Evolutionary conservation across 2,329 filamentous ascomycete species (phyloP).

Genomic region (Aspergillus sclerotialis): DNA sequence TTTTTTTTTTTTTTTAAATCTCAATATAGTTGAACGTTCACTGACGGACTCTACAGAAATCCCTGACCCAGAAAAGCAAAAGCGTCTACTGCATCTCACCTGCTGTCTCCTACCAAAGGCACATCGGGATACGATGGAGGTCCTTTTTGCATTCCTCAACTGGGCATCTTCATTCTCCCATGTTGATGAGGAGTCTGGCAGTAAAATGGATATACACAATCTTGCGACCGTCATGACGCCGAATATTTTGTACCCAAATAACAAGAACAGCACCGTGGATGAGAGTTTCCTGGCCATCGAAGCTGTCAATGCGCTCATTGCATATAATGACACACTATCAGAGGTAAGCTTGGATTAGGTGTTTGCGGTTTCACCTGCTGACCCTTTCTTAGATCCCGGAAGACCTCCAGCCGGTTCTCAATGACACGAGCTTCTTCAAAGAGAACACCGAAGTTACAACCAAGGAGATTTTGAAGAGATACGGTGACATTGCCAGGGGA

Average conservation of each 20-base stretch:
- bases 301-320: constrained; percentile 83
- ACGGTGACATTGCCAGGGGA: constrained; percentile 70
- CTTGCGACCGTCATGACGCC: constrained; percentile 95
- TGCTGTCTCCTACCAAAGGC: constrained; percentile 90
- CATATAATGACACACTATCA: constrained; percentile 93
- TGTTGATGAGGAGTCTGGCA: constrained; percentile 91
- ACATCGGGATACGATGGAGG: constrained; percentile 89
- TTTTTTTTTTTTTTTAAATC: background rate
- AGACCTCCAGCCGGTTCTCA: constrained; percentile 78
- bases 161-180: constrained; percentile 98
- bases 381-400: constrained; percentile 66
- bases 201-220: constrained; percentile 99
- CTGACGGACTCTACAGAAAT: constrained; percentile 50
- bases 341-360: constrained; percentile 59
- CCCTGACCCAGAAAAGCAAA: constrained; percentile 69
- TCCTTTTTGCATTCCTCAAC: constrained; percentile 91
- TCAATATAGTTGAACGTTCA: no score
- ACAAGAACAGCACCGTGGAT: constrained; percentile 65
- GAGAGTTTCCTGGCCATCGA: constrained; percentile 92
- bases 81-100: constrained; percentile 78
- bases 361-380: constrained; percentile 4
- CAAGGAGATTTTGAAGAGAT: constrained; percentile 92
- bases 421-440: constrained; percentile 75
- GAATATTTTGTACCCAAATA: constrained; percentile 75
- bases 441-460: constrained; percentile 82